phyloP scores from a whole-genome alignment of 352 stramenopile genomes.

The Halophytophthora polymorphica region DNA sequence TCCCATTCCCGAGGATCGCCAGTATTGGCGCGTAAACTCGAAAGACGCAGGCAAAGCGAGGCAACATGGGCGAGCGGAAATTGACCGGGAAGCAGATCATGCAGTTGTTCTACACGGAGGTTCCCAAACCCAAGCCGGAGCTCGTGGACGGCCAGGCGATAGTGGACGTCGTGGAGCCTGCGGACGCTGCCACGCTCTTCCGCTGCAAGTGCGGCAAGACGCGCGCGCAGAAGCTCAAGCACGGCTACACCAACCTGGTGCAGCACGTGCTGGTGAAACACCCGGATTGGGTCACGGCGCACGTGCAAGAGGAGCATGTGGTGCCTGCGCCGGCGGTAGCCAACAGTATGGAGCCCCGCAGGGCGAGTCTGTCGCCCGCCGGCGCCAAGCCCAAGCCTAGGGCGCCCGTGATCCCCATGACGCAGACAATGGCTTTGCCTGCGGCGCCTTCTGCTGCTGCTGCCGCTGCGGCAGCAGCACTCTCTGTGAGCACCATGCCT shows the following conservation, averaged over 20 bases:
- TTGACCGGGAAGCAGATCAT: conserved; percentile 43
- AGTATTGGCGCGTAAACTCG: too few relatives aligned
- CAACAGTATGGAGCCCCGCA: conserved; percentile 13
- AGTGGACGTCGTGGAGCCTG: conserved; percentile 1
- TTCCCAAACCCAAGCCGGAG: conserved; percentile 2
- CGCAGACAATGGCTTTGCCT: conserved; percentile 2
- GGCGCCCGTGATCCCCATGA: background rate
- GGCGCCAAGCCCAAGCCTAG: conserved; percentile 3
- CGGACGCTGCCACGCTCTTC: conserved; percentile 26
- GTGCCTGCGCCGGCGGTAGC: conserved; percentile 13
- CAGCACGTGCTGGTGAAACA: conserved; percentile 69
- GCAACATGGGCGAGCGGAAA: conserved; percentile 18
- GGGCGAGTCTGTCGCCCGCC: conserved; percentile 5
- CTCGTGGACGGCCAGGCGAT: too few relatives aligned
- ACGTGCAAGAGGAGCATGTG: conserved; percentile 18
- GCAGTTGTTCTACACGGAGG: conserved; percentile 47
- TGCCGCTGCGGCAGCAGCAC: too few relatives aligned
- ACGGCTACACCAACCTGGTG: conserved; percentile 64
- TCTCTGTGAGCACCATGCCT: too few relatives aligned
- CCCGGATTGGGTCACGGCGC: conserved; percentile 44
- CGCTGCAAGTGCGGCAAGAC: conserved; percentile 65
- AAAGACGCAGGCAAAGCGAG: background rate
- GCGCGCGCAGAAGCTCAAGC: conserved; percentile 42
- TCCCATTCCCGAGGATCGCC: too few relatives aligned
- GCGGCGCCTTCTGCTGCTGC: too few relatives aligned